These are phyloP conservation scores for Penicillium sp. DNA, from an alignment of 2,329 filamentous ascomycete species.

Conservation along the genomic window DNA sequence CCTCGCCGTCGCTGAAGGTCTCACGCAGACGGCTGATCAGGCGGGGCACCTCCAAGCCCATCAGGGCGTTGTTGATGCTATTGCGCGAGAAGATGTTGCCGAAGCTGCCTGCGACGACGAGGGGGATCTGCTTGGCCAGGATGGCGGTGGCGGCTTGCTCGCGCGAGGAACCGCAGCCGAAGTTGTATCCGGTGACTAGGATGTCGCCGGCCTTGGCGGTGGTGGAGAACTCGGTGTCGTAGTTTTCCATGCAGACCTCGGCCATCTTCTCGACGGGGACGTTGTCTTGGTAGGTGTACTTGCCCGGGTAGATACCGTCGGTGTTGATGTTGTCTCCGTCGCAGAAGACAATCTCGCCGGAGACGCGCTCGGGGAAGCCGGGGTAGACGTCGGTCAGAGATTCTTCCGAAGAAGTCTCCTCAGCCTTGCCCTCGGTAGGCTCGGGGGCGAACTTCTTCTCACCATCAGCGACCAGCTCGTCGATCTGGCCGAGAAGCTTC, in stretches of 20 bases:
- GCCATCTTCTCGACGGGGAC: constrained; percentile 79
- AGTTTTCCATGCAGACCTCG: constrained; percentile 90
- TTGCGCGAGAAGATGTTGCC: constrained; percentile 44
- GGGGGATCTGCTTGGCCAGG: constrained; percentile 40
- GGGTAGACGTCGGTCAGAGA: constrained; percentile 70
- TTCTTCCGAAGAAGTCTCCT: constrained; percentile 20
- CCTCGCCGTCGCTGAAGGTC: constrained; percentile 26
- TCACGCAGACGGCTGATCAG: constrained; percentile 41
- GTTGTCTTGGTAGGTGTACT: constrained; percentile 90
- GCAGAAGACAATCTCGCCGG: constrained; percentile 85
- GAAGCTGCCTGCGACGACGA: constrained; percentile 42
- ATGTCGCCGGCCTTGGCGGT: constrained; percentile 73
- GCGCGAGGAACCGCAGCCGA: constrained; percentile 77
- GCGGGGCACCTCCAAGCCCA: constrained; percentile 43
- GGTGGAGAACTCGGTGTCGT: constrained; percentile 70
- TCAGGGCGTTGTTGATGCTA: constrained; percentile 47
- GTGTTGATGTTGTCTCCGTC: constrained; percentile 89
- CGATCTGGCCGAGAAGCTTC: constrained; percentile 69
- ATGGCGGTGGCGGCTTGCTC: constrained; percentile 87
- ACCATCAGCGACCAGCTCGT: constrained; percentile 60
- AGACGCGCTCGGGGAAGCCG: constrained; percentile 81
- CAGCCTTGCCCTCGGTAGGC: constrained; percentile 16
- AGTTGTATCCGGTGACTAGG: constrained; percentile 83
- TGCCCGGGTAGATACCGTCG: constrained; percentile 87
- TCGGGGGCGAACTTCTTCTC: constrained; percentile 50